Evolutionary conservation across 495 filamentous ascomycete species (phyloP), one percentile per base, ranked within the genome.

Genomic region (Tricharina praecox): DNA sequence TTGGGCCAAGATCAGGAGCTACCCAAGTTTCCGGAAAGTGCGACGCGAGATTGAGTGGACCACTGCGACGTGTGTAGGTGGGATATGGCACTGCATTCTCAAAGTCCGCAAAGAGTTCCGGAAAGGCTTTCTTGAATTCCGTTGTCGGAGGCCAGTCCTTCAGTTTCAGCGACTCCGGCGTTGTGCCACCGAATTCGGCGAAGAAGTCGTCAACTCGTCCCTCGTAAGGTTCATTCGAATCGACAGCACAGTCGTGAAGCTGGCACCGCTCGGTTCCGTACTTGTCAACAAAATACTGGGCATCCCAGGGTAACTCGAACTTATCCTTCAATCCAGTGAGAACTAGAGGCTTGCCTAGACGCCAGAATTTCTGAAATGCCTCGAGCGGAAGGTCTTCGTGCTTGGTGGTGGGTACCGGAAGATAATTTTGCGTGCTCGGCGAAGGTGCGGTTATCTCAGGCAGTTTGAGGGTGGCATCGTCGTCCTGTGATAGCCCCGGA

Each of bases 111-210:
- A 63, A 63, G 1, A 63, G 49, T 11, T 46, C 36, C 8, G 61
- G 61, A 32, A 63, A 63, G 13, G 51, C 47, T 3, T 15, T 38
- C 9, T 50, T 42, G 24, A 63, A 63, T 20, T 63, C 58, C 8
- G 35, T 50, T 2, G 47, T 43, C 2, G 61, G 61, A 4, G 61
- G 61, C 61, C 61, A 63, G 52, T 63, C 61, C 42, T 63, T 51
- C 10, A 54, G 36, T 43, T 25, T 26, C 40, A 43, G 3, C 21
- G 21, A 11, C 20, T 34, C 23, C 21, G 18, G 11, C 9, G 7
- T 26, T 7, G 7, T 16, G 4, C 16, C 18, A 13, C 20, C 16
- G 23, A 39, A 50, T 20, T 16, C 30, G 3, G 51, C 26, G 38
- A 63, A 63, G 42, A 63, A 63, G 3, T 42, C 23, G 3, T 42